phyloP scores from a whole-genome alignment of 768 basidiomycete species.

The Xerocomellus dryophilus region DNA sequence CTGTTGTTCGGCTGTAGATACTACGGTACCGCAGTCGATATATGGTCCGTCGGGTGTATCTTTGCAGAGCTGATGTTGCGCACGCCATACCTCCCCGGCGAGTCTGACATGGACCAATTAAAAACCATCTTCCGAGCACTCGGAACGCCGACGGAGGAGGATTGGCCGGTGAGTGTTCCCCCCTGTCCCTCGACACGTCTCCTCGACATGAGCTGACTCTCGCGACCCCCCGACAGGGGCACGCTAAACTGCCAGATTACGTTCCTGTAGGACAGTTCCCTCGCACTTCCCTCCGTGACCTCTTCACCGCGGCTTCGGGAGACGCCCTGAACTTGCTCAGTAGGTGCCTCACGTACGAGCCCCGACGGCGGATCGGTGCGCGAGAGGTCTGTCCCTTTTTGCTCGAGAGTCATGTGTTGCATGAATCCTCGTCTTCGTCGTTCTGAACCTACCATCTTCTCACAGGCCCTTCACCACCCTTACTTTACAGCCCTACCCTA shows the following conservation, averaged over 20 bases:
- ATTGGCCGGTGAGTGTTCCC: conserved; percentile 78
- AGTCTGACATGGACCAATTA: conserved; percentile 94
- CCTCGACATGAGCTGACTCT: background rate
- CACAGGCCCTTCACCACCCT: conserved; percentile 77
- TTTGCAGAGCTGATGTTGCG: conserved; percentile 97
- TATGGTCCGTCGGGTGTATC: conserved; percentile 98
- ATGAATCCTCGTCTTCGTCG: background rate
- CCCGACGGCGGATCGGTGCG: conserved; percentile 74
- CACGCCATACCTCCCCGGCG: conserved; percentile 92
- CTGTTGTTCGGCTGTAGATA: conserved; percentile 87
- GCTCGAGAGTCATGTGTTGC: background rate
- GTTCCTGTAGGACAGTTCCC: conserved; percentile 84
- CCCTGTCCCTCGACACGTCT: too few species aligned
- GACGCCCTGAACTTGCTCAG: conserved; percentile 82
- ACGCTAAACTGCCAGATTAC: conserved; percentile 88
- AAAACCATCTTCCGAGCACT: conserved; percentile 92
- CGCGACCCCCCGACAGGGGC: conserved; percentile 53
- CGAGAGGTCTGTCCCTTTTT: conserved; percentile 54
- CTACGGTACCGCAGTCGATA: conserved; percentile 89
- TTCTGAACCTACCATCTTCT: background rate
- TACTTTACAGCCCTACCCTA: conserved; percentile 87
- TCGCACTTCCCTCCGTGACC: conserved; percentile 73
- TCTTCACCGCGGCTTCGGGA: conserved; percentile 87
- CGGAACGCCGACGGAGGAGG: conserved; percentile 93
- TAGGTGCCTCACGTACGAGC: conserved; percentile 82